Base-by-base conservation (phyloP, 805 yeast species). In the Ogataea nitratoaversa region DNA sequence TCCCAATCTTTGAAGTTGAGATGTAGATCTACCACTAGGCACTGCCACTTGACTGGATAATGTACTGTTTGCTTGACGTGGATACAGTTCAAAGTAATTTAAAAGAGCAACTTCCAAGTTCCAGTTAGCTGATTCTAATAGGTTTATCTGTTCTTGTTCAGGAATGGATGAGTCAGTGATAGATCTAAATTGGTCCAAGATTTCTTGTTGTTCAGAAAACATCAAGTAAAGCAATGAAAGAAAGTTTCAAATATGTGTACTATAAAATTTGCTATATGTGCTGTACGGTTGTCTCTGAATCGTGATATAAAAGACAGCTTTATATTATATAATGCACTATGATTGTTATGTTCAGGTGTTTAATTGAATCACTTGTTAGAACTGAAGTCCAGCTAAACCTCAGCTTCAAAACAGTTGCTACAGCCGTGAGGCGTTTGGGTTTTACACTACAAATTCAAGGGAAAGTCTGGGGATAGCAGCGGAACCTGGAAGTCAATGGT, bases 21-120 rank as follows among this genome's bases (percentile, higher is more conserved):
- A n/a, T 14, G n/a, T 14, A 17, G n/a, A 19, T 7, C 36, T 20
- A 17, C 13, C 40, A 37, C 32, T 40, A 22, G 42, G 22, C 41
- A 40, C 33, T 34, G 33, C 27, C 22, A 36, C 43, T 30, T 43
- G 49, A 20, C 16, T 36, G 13, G 37, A 30, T 24, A 50, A 20
- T 8, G 37, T 34, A 18, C 17, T 14, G 36, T 41, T 38, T 20
- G 54, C 53, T 24, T 47, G 45, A 9, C 42, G 30, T 6, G 62
- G 58, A 31, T 53, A 45, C 6, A 47, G 35, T 22, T 51, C 49
- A 36, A 46, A 50, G 35, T 59, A 56, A 3, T 42, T 32, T 8
- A 59, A 41, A 18, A 57, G 34, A 2, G 62, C 50, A 7, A 49
- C 38, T 34, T 59, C 64, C 16, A 58, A 23, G 37, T 56, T 48